Evolutionary conservation across 192 early-diverging fungal genomes (phyloP).

Genomic region (Coemansia sp.): DNA sequence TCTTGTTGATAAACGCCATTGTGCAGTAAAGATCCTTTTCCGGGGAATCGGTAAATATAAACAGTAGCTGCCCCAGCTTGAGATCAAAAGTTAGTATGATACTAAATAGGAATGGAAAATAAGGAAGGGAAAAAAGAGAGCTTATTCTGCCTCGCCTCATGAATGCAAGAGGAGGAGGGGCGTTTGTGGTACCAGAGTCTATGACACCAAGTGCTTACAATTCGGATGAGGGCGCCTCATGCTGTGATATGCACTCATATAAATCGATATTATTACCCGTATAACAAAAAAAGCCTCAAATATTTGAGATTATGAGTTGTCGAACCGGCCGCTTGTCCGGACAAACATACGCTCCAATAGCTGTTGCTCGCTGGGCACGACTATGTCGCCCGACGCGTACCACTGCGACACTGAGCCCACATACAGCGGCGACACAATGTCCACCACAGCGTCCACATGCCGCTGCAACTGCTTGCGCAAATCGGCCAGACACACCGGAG

Average conservation of each 20-base stretch:
- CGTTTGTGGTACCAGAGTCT: background rate
- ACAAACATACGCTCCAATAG: conserved; percentile 30
- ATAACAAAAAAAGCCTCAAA: background rate
- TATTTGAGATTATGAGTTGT: background rate
- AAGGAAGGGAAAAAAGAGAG: background rate
- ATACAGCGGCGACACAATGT: conserved; percentile 46
- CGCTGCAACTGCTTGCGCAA: conserved; percentile 40
- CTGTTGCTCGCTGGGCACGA: conserved; percentile 25
- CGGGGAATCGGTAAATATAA: background rate
- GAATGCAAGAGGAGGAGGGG: background rate
- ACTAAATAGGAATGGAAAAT: conserved; percentile 10
- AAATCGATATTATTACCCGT: background rate
- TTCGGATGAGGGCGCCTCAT: conserved; percentile 8
- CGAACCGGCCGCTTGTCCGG: conserved; percentile 1
- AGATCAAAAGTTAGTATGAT: background rate
- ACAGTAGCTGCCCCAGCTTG: background rate
- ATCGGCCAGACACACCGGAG: conserved; percentile 53
- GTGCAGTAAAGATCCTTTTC: background rate
- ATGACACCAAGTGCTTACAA: background rate
- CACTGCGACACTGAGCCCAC: conserved; percentile 39
- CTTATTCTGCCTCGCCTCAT: background rate
- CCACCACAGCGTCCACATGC: conserved; percentile 37
- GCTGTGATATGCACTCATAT: background rate
- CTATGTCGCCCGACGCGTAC: conserved; percentile 26
- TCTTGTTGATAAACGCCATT: conserved; percentile 58